phyloP scores from a whole-genome alignment of 208 protist genomes.

The Entamoeba invadens region DNA sequence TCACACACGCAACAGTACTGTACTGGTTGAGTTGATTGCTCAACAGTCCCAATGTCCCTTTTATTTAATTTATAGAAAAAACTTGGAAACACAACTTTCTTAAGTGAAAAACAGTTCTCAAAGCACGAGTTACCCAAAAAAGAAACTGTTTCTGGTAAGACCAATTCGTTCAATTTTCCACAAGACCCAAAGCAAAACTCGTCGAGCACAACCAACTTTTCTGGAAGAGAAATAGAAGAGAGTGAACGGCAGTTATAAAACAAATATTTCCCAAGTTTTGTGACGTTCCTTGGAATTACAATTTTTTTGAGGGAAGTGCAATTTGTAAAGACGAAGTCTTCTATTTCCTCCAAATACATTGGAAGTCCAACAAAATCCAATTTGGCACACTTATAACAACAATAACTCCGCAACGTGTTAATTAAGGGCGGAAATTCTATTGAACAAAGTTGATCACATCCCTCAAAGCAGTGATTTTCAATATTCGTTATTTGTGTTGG shows the following conservation, averaged over 20 bases:
- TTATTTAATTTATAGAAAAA: too few species aligned
- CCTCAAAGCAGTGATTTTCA: background rate
- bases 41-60: too few species aligned
- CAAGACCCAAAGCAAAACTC: background rate
- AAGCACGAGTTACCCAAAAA: too few species aligned
- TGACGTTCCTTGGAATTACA: background rate
- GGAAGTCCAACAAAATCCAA: background rate
- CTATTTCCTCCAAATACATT: background rate
- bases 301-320: background rate
- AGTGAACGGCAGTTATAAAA: background rate
- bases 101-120: too few species aligned
- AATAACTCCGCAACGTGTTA: background rate
- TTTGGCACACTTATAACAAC: background rate
- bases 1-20: too few species aligned
- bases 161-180: too few species aligned
- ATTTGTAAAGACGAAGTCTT: background rate
- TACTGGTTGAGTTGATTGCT: too few species aligned
- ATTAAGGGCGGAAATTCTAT: background rate
- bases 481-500: too few species aligned
- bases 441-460: background rate
- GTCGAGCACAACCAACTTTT: background rate
- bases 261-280: background rate
- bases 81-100: too few species aligned
- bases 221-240: background rate
- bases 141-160: too few species aligned